A percentile compares a stretch with the other conserved stretches of the same genome.
Conservation (phyloP, 306 rosid species). For the Carpinus fangiana region DNA sequence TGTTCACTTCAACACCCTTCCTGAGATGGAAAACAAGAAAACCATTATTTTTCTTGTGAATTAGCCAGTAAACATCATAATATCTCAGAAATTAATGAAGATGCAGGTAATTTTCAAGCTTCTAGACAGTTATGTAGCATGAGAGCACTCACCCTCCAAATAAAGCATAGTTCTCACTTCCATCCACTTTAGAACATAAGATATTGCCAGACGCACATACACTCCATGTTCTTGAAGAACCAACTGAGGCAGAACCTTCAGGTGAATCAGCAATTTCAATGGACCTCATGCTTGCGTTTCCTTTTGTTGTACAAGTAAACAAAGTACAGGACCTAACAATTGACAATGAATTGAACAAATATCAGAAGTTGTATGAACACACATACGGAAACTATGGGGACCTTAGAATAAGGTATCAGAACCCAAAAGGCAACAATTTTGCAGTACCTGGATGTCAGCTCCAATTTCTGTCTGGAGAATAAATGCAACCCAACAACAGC, state of each 20-base stretch:
- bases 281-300: conserved; percentile 64
- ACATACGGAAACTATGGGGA: background rate
- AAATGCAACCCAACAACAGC: conserved; percentile 75
- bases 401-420: background rate
- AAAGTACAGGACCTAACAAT: conserved; percentile 61
- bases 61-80: conserved; percentile 10
- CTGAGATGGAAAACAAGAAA: conserved; percentile 37
- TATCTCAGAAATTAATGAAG: conserved; percentile 2
- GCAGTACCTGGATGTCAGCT: conserved; percentile 53
- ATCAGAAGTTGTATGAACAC: conserved; percentile 17
- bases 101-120: conserved; percentile 21
- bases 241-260: conserved; percentile 31
- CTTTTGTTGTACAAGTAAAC: conserved; percentile 77
- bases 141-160: conserved; percentile 83
- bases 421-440: conserved; percentile 12
- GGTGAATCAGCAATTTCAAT: conserved; percentile 46
- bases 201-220: conserved; percentile 62
- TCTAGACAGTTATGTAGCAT: background rate
- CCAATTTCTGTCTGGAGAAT: conserved; percentile 42
- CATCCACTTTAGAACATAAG: conserved; percentile 73
- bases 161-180: conserved; percentile 64
- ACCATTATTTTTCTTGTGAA: conserved; percentile 11
- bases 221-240: conserved; percentile 60
- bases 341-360: conserved; percentile 21
- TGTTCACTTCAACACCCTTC: conserved; percentile 80